Evolutionary conservation across 257 asterid genomes (phyloP), one percentile per base, ranked within the genome.

Genomic region (Marsdenia floribunda): DNA sequence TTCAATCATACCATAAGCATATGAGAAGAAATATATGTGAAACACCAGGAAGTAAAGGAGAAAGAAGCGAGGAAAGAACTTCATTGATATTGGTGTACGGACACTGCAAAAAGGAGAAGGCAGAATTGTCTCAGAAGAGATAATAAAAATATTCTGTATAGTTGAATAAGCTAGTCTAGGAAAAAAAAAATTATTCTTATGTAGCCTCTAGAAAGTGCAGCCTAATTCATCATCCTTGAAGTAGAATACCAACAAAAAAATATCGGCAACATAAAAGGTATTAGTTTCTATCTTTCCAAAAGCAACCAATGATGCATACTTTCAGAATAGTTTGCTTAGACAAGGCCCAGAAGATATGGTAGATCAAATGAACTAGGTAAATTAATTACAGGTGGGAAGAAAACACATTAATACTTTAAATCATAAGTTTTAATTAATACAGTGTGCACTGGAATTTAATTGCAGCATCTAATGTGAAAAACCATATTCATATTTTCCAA

Each of bases 11-110:
- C 99, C 99, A 78, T 95, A 87, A 47, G 96, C 86, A 78, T 92
- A 92, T 21, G 99, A 95, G 89, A 95, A 95, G 78, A 95, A 92
- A 68, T 95, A 95, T 76, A 95, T 95, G 81, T 95, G 99, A 72
- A 95, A 95, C 83, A 95, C 98, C 81, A 95, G 88, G 80, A 95
- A 95, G 82, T 95, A 95, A 80, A 95, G 97, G 80, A 95, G 83
- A 82, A 95, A 95, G 96, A 95, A 95, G 83, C 98, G 99, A 57
- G 99, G 99, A 79, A 92, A 95, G 88, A 92, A 95, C 90, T 95
- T 95, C 99, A 92, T 92, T 54, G 99, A 95, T 85, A 95, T 86
- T 75, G 99, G 99, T 11, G 99, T 95, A 70, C 99, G 93, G 73
- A 95, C 99, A 82, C 99, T 94, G 99, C 93, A 92, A 78, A 78